Evolutionary conservation across 2,329 filamentous ascomycete genomes (phyloP).

Genomic region (Cercospora citrullina): DNA sequence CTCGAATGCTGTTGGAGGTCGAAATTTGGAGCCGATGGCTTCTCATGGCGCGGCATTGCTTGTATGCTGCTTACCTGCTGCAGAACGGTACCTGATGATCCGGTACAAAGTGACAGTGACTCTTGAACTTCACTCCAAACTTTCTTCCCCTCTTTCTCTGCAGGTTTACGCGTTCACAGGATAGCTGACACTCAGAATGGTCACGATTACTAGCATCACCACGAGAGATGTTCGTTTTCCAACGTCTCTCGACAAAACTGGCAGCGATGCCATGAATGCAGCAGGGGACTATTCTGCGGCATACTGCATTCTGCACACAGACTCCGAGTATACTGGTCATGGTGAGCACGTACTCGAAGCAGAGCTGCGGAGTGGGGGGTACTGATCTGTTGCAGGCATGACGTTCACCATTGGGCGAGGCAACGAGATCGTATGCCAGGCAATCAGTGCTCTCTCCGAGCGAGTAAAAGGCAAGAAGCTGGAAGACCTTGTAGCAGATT

Average conservation of each 20-base stretch:
- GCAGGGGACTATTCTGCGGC: slow-evolving; percentile 89
- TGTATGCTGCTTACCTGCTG: slow-evolving; percentile 5
- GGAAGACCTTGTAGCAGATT: slow-evolving; percentile 73
- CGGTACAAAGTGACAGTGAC: neutral
- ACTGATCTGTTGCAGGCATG: slow-evolving; percentile 55
- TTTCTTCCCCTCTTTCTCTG: neutral
- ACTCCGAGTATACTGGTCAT: slow-evolving; percentile 69
- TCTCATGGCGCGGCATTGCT: slow-evolving; percentile 18
- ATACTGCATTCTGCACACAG: slow-evolving; percentile 89
- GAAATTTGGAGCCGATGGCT: slow-evolving; percentile 13
- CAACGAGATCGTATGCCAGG: slow-evolving; percentile 87
- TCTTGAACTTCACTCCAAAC: neutral
- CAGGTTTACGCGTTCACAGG: neutral
- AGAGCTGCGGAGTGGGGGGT: neutral
- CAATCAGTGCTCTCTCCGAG: slow-evolving; percentile 75
- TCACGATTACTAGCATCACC: slow-evolving; percentile 49
- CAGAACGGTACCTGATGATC: slow-evolving; percentile 14
- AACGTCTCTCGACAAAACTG: slow-evolving; percentile 95
- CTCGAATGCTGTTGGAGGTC: neutral
- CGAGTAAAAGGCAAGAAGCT: slow-evolving; percentile 75
- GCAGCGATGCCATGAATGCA: slow-evolving; percentile 94
- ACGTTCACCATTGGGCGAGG: slow-evolving; percentile 85
- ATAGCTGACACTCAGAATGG: slow-evolving; percentile 38
- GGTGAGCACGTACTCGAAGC: slow-evolving; percentile 36
- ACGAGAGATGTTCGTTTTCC: slow-evolving; percentile 54